Percentiles rank a stretch among this genome's conserved stretches.
These are phyloP conservation scores for Mucor irregularis DNA, from an alignment of 371 early-diverging fungal species.

Conservation along the genomic window DNA sequence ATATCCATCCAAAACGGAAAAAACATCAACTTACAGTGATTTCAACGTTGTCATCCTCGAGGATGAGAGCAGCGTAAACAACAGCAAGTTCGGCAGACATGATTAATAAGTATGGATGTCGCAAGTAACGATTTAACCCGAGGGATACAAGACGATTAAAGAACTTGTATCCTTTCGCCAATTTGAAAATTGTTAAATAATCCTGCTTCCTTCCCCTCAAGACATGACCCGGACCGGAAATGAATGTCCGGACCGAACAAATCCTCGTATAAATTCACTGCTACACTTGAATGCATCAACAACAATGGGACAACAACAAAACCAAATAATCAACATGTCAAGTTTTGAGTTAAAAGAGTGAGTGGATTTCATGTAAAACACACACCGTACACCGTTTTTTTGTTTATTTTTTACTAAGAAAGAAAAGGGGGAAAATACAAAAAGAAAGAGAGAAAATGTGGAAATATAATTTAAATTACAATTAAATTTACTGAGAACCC, in stretches of 20 bases:
- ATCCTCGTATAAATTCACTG: too few species aligned
- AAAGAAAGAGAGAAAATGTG: background rate
- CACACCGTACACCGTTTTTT: too few species aligned
- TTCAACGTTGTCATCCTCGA: conserved; percentile 95
- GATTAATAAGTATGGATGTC: conserved; percentile 27
- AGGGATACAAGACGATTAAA: conserved; percentile 42
- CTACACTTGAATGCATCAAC: too few species aligned
- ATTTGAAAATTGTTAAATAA: too few species aligned
- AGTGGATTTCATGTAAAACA: too few species aligned
- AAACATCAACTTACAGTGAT: conserved; percentile 79
- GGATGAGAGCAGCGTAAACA: conserved; percentile 97
- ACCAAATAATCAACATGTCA: too few species aligned
- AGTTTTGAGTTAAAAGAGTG: too few species aligned
- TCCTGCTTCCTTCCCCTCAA: too few species aligned
- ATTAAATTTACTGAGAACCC: conserved; percentile 37
- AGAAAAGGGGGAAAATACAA: background rate
- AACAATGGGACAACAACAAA: too few species aligned
- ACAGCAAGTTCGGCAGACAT: conserved; percentile 87
- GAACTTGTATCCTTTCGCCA: conserved; percentile 1
- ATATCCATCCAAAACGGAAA: background rate
- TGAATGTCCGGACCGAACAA: too few species aligned
- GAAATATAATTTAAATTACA: background rate
- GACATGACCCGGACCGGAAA: too few species aligned
- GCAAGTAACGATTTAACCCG: conserved; percentile 46
- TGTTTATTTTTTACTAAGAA: too few species aligned